These are phyloP conservation scores for Candida schatavii DNA, from an alignment of 805 yeast species.

Conservation along the genomic window DNA sequence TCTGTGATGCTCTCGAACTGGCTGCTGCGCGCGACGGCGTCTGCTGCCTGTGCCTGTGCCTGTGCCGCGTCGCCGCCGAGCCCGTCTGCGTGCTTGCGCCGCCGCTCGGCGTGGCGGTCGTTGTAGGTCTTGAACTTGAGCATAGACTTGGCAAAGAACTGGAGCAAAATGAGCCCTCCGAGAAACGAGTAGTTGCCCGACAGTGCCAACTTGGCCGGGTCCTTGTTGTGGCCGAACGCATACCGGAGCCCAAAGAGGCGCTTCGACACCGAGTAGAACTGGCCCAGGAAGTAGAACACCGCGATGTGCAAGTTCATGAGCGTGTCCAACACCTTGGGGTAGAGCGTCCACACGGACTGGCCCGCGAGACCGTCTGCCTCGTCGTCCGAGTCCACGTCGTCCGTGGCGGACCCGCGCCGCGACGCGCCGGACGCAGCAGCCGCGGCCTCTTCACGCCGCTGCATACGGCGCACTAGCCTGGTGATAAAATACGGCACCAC, in stretches of 20 bases:
- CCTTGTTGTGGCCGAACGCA: conserved; percentile 63
- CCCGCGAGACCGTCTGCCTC: conserved; percentile 2
- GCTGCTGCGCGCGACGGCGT: too few species aligned
- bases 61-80: neutral
- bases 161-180: conserved; percentile 60
- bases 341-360: conserved; percentile 15
- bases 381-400: conserved; percentile 6
- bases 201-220: conserved; percentile 33
- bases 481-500: conserved; percentile 57
- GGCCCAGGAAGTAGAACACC: conserved; percentile 76
- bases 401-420: neutral
- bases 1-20: neutral
- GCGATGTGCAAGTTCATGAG: conserved; percentile 73
- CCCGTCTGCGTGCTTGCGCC: neutral
- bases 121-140: conserved; percentile 27
- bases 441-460: conserved; percentile 14
- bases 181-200: conserved; percentile 71
- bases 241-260: conserved; percentile 79
- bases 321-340: conserved; percentile 47
- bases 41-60: neutral
- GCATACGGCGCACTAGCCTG: conserved; percentile 21
- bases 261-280: conserved; percentile 75
- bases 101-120: conserved; percentile 6
- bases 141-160: conserved; percentile 45
- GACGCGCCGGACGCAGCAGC: neutral